These are phyloP conservation scores for Neopestalotiopsis clavispora DNA, from an alignment of 2,329 filamentous ascomycete genomes.

Conservation along the genomic window DNA sequence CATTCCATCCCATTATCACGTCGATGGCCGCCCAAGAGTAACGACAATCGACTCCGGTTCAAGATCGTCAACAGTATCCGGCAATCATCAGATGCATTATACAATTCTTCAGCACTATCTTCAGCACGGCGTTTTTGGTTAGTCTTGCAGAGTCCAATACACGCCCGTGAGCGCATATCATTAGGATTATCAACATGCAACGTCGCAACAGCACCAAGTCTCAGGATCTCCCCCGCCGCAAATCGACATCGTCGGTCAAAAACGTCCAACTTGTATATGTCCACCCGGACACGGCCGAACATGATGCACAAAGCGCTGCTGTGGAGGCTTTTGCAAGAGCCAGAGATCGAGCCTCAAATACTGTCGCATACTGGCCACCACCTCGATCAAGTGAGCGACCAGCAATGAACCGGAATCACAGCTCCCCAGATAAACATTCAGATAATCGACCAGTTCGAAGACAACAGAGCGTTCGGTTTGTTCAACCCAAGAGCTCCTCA, in stretches of 20 bases:
- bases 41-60: not conserved
- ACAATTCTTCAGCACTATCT: conserved; percentile 5
- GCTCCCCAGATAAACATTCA: conserved; percentile 22
- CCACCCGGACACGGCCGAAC: conserved; percentile 52
- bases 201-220: conserved; percentile 53
- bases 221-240: conserved; percentile 54
- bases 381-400: conserved; percentile 27
- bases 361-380: conserved; percentile 40
- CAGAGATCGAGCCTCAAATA: conserved; percentile 44
- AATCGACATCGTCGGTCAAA: conserved; percentile 56
- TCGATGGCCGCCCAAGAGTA: not conserved
- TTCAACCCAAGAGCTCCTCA: conserved; percentile 27
- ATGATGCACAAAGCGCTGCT: conserved; percentile 68
- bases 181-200: conserved; percentile 44
- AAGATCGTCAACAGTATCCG: not conserved
- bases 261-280: conserved; percentile 54
- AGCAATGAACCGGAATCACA: conserved; percentile 21
- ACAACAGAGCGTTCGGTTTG: conserved; percentile 63
- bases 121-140: conserved; percentile 10
- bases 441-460: conserved; percentile 39
- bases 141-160: not conserved
- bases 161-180: not conserved
- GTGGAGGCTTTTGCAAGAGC: conserved; percentile 62
- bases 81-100: not conserved
- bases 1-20: not conserved